Base-by-base conservation (phyloP, 1,284 basidiomycete species). In the Pyrrhoderma noxium region DNA sequence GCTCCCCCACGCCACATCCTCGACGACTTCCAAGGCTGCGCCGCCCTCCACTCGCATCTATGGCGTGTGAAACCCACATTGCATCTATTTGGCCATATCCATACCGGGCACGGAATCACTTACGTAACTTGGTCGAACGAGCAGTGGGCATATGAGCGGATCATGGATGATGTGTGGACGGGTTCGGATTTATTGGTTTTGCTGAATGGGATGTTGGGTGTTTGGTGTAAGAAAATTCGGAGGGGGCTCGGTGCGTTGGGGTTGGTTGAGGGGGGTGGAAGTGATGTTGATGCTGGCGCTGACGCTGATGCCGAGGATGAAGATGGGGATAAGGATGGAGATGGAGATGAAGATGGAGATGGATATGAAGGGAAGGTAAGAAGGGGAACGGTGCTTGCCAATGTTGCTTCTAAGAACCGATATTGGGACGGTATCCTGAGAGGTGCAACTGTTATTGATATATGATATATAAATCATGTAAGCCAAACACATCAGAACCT, bases 21-120 rank as follows among this genome's bases (percentile, higher is more conserved):
- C n/a, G 52, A 47, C 35, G 34, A 49, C 18, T 31, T 43, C 16
- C 36, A 52, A 14, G 70, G 70, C 0, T 73, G 70, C 49, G 49
- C 53, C 1, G 62, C 61, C 2, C 62, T 73, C 4, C 59, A 69
- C 19, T 31, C 48, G 2, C 61, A 57, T 2, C 42, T 71, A 1
- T 66, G 67, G 67, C 55, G 57, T 7, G 55, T 67, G 3, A 60
- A 62, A 31, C 72, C 71, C 3, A 53, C 50, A 23, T 48, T 71
- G 31, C 69, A 70, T 55, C 64, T 73, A 4, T 73, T 68, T 51
- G 72, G 72, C 4, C 71, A 74, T 50, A 65, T 72, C 38, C 73
- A 74, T 52, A 65, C 59, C 18, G 68, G 58, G 5, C 60, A 66
- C 18, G 71, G 70, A 18, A 35, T 57, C 22, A 59, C 67, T 49